Conservation (phyloP, 345 rosid species). For the Mercurialis annua region DNA sequence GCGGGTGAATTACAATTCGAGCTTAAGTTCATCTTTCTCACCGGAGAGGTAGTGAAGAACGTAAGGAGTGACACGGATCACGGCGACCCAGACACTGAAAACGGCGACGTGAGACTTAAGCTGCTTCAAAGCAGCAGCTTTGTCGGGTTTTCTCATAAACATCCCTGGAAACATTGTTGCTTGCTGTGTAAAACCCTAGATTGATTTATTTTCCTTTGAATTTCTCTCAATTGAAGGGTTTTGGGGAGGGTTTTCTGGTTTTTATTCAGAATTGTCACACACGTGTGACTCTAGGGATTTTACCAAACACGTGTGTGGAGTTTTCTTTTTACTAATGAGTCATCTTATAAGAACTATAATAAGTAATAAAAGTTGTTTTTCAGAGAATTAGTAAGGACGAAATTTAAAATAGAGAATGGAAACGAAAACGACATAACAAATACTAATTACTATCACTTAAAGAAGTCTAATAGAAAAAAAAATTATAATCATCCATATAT, state of each 20-base stretch:
- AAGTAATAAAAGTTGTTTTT: too few species aligned
- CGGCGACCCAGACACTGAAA: conserved; percentile 63
- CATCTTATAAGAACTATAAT: too few species aligned
- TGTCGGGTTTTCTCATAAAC: conserved; percentile 80
- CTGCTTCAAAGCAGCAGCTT: conserved; percentile 81
- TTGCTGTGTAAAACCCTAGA: conserved; percentile 26
- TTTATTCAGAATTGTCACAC: background rate
- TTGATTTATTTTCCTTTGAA: too few species aligned
- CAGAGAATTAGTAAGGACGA: too few species aligned
- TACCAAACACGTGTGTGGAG: background rate
- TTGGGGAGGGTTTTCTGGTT: background rate
- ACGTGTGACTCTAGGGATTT: background rate
- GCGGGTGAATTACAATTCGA: conserved; percentile 43
- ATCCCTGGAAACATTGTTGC: conserved; percentile 72
- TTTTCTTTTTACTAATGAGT: too few species aligned
- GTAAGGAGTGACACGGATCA: conserved; percentile 64
- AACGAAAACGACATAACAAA: too few species aligned
- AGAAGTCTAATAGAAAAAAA: too few species aligned
- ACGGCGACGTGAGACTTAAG: conserved; percentile 48
- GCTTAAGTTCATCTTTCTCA: conserved; percentile 72
- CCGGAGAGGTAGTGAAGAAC: conserved; percentile 60
- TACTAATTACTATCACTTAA: too few species aligned
- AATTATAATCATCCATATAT: too few species aligned
- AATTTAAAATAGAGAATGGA: too few species aligned
- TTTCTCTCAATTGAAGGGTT: too few species aligned